Conservation (phyloP, 164 flowering plant species). For the Stephania yunnanensis region DNA sequence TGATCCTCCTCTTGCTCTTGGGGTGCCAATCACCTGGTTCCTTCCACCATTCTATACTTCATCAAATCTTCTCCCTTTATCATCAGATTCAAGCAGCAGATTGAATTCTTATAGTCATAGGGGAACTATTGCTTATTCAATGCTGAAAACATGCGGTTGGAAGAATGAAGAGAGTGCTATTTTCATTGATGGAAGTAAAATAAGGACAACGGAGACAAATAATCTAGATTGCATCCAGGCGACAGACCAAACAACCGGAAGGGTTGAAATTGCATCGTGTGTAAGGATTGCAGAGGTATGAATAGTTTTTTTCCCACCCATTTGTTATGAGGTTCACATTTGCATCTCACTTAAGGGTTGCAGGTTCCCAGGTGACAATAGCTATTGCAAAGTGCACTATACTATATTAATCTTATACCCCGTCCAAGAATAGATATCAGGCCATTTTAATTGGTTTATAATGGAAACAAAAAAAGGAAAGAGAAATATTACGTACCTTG, state of each 20-base stretch:
- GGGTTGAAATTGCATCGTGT: slow-evolving; percentile 74
- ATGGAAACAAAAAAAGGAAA: too few species aligned
- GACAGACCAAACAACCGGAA: slow-evolving; percentile 64
- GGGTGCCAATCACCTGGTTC: slow-evolving; percentile 83
- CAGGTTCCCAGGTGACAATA: too few species aligned
- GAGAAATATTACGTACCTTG: too few species aligned
- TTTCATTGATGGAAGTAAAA: slow-evolving; percentile 52
- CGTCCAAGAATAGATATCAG: too few species aligned
- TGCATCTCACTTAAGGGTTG: too few species aligned
- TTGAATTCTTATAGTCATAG: slow-evolving; percentile 40
- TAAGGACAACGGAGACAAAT: slow-evolving; percentile 52
- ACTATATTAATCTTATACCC: too few species aligned
- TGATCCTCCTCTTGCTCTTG: slow-evolving; percentile 88
- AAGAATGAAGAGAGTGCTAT: slow-evolving; percentile 44
- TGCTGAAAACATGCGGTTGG: slow-evolving; percentile 38
- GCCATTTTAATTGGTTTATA: too few species aligned
- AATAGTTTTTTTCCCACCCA: background rate
- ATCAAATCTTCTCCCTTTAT: slow-evolving; percentile 59
- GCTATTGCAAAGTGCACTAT: too few species aligned
- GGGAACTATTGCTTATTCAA: slow-evolving; percentile 54
- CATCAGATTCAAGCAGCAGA: slow-evolving; percentile 36
- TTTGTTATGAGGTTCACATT: background rate
- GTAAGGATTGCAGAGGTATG: slow-evolving; percentile 79
- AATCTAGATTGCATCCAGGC: slow-evolving; percentile 85
- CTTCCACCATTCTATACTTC: slow-evolving; percentile 81